phyloP scores from a whole-genome alignment of 2,329 filamentous ascomycete species.

The Talaromyces atroroseus region DNA sequence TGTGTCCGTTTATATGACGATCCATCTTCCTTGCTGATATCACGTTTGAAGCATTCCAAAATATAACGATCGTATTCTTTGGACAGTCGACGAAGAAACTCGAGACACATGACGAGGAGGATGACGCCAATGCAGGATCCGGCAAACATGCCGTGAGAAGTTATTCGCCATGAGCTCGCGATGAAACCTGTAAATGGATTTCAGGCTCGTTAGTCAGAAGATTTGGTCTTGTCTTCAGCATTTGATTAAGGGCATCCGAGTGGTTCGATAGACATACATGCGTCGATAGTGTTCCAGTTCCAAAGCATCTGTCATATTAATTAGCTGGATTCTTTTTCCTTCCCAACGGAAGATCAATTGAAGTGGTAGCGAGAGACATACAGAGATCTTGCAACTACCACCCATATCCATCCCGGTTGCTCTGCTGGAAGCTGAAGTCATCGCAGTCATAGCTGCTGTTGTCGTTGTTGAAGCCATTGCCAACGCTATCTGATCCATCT shows the following conservation, averaged over 20 bases:
- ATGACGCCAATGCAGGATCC: conserved; percentile 74
- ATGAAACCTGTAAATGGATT: conserved; percentile 55
- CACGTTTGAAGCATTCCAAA: conserved; percentile 39
- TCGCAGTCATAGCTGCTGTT: background rate
- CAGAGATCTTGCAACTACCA: conserved; percentile 28
- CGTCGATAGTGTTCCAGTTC: conserved; percentile 70
- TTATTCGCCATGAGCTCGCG: conserved; percentile 63
- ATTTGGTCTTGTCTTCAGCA: background rate
- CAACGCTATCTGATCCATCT: conserved; percentile 6
- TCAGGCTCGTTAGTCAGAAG: background rate
- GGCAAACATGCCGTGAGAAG: conserved; percentile 65
- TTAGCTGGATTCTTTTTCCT: background rate
- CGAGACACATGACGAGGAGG: conserved; percentile 66
- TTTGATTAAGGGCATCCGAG: background rate
- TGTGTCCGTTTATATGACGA: background rate
- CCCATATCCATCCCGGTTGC: conserved; percentile 16
- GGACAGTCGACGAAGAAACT: conserved; percentile 63
- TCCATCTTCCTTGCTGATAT: conserved; percentile 13
- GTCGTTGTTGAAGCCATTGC: background rate
- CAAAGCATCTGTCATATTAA: conserved; percentile 60
- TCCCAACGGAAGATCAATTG: background rate
- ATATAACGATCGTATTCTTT: conserved; percentile 70
- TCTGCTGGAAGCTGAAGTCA: background rate
- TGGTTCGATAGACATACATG: conserved; percentile 38
- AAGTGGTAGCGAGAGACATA: conserved; percentile 14